Percentiles rank a stretch among this genome's conserved stretches.
phyloP scores from a whole-genome alignment of 768 basidiomycete species.

The Boletus reticulatus region DNA sequence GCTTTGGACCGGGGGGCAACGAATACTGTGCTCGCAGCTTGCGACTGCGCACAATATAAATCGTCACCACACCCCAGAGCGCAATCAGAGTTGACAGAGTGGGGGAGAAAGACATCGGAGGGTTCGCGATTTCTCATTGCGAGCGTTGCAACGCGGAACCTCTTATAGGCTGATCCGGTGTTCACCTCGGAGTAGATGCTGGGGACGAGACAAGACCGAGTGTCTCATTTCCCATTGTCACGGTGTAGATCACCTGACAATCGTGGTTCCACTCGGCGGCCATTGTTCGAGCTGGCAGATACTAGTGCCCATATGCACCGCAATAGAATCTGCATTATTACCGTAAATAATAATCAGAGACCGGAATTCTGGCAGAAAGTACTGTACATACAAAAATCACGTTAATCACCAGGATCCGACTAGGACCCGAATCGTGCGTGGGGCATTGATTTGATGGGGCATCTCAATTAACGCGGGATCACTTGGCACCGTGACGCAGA shows the following conservation, averaged over 20 bases:
- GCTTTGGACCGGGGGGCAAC: slow-evolving; percentile 54
- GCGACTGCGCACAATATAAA: slow-evolving; percentile 17
- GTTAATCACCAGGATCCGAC: too few species aligned
- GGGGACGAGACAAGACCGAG: slow-evolving; percentile 5
- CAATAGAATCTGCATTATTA: too few species aligned
- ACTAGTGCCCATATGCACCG: too few species aligned
- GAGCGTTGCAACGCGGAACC: not conserved
- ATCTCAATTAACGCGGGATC: too few species aligned
- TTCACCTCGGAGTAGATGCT: slow-evolving; percentile 1
- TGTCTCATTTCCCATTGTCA: slow-evolving; percentile 18
- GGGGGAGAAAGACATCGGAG: slow-evolving; percentile 16
- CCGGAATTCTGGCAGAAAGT: too few species aligned
- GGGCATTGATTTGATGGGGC: too few species aligned
- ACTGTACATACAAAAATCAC: too few species aligned
- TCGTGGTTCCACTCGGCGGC: not conserved
- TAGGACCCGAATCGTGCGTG: too few species aligned
- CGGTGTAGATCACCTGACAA: not conserved
- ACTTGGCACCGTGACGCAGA: too few species aligned
- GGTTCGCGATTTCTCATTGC: slow-evolving; percentile 1
- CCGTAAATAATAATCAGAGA: too few species aligned
- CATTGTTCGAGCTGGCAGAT: not conserved
- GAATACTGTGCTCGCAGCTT: slow-evolving; percentile 26
- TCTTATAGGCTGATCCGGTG: slow-evolving; percentile 19
- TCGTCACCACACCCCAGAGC: slow-evolving; percentile 18
- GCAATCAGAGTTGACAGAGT: slow-evolving; percentile 18